Evolutionary conservation across 371 early-diverging fungal genomes (phyloP).

Genomic region (Mucor velutinosus): DNA sequence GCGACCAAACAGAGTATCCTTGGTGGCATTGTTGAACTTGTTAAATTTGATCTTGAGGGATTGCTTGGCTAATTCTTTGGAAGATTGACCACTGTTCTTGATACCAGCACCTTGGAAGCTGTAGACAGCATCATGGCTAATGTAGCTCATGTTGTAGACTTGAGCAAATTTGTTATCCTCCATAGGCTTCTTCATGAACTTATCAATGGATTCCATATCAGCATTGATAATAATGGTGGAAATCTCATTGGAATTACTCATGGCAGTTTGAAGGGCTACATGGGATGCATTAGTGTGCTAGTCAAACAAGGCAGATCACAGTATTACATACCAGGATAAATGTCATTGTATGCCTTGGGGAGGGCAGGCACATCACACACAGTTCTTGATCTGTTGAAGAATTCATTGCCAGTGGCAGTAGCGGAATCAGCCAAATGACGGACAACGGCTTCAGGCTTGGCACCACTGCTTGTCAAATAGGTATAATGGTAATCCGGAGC

Average conservation of each 20-base stretch:
- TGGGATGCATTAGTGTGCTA: not conserved
- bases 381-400: conserved; percentile 46
- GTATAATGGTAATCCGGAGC: conserved; percentile 36
- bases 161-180: conserved; percentile 33
- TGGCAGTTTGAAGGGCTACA: conserved; percentile 30
- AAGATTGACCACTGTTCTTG: conserved; percentile 53
- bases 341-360: conserved; percentile 50
- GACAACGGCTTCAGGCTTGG: conserved; percentile 20
- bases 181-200: conserved; percentile 29
- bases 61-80: conserved; percentile 56
- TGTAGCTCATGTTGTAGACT: conserved; percentile 46
- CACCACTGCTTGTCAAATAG: conserved; percentile 4
- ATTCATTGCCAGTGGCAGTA: conserved; percentile 52
- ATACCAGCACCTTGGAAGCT: conserved; percentile 45
- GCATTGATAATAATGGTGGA: conserved; percentile 52
- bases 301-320: not conserved
- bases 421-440: conserved; percentile 38
- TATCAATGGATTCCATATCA: conserved; percentile 30
- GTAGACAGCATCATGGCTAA: conserved; percentile 46
- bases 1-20: conserved; percentile 39
- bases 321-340: conserved; percentile 38
- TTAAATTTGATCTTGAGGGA: conserved; percentile 53
- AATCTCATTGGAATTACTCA: conserved; percentile 35
- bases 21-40: conserved; percentile 29
- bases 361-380: conserved; percentile 45